Evolutionary conservation across 345 rosid species (phyloP).

Genomic region (Physaria fendleri): DNA sequence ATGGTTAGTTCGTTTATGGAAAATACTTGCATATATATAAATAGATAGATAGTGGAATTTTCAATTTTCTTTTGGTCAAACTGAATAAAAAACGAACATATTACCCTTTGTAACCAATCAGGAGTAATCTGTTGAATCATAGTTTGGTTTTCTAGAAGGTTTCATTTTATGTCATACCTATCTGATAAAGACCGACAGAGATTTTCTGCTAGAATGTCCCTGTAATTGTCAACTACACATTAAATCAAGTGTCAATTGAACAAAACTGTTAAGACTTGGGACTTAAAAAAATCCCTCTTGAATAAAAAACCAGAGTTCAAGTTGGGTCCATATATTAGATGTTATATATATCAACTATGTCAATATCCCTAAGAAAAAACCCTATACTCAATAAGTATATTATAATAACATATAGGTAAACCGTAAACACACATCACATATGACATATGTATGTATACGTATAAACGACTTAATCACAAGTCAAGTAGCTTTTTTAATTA

Average conservation of each 20-base stretch:
- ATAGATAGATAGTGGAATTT: neutral
- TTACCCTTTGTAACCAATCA: neutral
- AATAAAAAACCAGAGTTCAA: constrained; percentile 1
- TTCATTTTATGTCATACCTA: neutral
- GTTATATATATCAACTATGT: constrained; percentile 1
- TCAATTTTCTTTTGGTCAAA: constrained; percentile 11
- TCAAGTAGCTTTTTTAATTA: constrained; percentile 12
- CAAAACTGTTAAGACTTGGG: neutral
- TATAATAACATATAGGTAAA: neutral
- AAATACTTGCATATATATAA: neutral
- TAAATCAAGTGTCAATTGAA: neutral
- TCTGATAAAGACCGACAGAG: neutral
- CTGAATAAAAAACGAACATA: neutral
- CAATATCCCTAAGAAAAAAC: no score
- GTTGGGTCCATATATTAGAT: constrained; percentile 5
- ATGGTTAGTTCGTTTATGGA: no score
- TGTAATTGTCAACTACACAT: neutral
- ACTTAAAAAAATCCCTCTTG: constrained; percentile 19
- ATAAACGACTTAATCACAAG: constrained; percentile 14
- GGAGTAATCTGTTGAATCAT: neutral
- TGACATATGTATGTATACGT: no score
- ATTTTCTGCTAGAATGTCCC: constrained; percentile 16
- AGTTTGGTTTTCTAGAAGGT: neutral
- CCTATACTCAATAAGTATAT: neutral
- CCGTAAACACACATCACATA: no score